Evolutionary conservation across 495 filamentous ascomycete genomes (phyloP).

Genomic region (Halenospora varia): DNA sequence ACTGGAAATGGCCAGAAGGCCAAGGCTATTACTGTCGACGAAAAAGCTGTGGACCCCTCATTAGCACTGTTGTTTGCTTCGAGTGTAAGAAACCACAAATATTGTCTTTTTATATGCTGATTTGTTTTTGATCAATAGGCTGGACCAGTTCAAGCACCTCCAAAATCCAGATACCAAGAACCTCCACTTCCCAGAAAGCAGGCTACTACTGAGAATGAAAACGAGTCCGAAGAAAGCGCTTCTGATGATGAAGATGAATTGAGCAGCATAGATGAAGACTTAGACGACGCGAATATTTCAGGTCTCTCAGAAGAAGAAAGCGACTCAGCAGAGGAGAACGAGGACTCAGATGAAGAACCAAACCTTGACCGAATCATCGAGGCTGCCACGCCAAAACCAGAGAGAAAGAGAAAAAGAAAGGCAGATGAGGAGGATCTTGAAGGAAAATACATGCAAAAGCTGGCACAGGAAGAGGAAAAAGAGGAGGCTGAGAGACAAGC

Average conservation of each 20-base stretch:
- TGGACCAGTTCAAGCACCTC: constrained; percentile 59
- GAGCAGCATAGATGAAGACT: constrained; percentile 33
- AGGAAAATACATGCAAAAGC: constrained; percentile 69
- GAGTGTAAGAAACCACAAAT: constrained; percentile 56
- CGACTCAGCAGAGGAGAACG: constrained; percentile 26
- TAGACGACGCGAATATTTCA: constrained; percentile 24
- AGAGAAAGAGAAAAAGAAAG: constrained; percentile 74
- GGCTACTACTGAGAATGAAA: constrained; percentile 37
- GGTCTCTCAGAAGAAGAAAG: constrained; percentile 15
- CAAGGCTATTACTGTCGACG: constrained; percentile 16
- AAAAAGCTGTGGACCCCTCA: constrained; percentile 63
- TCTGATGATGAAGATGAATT: constrained; percentile 30
- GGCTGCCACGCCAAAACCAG: constrained; percentile 34
- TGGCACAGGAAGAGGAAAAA: constrained; percentile 49
- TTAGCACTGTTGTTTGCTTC: constrained; percentile 76
- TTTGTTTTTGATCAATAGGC: constrained; percentile 42
- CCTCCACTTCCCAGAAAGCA: constrained; percentile 23
- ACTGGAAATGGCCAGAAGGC: constrained; percentile 17
- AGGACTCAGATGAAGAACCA: constrained; percentile 9
- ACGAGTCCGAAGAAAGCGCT: constrained; percentile 28
- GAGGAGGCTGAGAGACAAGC: constrained; percentile 40
- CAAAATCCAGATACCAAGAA: constrained; percentile 46
- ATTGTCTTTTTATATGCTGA: neutral
- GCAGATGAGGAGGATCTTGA: constrained; percentile 73
- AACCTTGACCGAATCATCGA: constrained; percentile 30